Percentiles rank a stretch among this genome's conserved stretches.
Evolutionary conservation across 2,329 filamentous ascomycete species (phyloP).

Genomic region (Botrytis sinoallii): DNA sequence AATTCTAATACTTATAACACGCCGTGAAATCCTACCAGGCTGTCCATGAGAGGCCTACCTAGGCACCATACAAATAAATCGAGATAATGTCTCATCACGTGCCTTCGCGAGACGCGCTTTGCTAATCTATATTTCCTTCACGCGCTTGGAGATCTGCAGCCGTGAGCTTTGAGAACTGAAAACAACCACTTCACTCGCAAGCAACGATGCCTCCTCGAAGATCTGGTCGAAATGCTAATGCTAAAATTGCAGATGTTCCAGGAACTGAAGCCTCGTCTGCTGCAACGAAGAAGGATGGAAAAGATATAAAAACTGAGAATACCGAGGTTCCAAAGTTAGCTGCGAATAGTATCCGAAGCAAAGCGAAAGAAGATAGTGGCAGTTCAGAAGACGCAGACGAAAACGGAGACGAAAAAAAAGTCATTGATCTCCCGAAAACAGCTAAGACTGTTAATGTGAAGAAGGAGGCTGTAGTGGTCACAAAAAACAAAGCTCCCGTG

Average conservation of each 20-base stretch:
- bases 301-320: slow-evolving; percentile 24
- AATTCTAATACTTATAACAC: not conserved
- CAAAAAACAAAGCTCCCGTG: slow-evolving; percentile 25
- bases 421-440: not conserved
- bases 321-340: slow-evolving; percentile 9
- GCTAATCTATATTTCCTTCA: not conserved
- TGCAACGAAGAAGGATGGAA: slow-evolving; percentile 24
- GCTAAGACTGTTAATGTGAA: not conserved
- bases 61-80: not conserved
- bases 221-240: slow-evolving; percentile 26
- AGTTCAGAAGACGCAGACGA: not conserved
- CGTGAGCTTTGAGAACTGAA: not conserved
- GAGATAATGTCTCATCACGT: not conserved
- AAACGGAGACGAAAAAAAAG: not conserved
- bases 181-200: not conserved
- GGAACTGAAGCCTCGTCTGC: not conserved
- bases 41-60: not conserved
- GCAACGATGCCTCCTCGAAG: slow-evolving; percentile 32
- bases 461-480: not conserved
- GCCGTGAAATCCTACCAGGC: not conserved
- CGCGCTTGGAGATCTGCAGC: not conserved
- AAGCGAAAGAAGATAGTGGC: not conserved
- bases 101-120: not conserved
- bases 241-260: slow-evolving; percentile 11
- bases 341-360: not conserved